A percentile compares a stretch with the other conserved stretches of the same genome.
Conservation (phyloP, 352 stramenopile genomes). For the Globisporangium cederbergense region DNA sequence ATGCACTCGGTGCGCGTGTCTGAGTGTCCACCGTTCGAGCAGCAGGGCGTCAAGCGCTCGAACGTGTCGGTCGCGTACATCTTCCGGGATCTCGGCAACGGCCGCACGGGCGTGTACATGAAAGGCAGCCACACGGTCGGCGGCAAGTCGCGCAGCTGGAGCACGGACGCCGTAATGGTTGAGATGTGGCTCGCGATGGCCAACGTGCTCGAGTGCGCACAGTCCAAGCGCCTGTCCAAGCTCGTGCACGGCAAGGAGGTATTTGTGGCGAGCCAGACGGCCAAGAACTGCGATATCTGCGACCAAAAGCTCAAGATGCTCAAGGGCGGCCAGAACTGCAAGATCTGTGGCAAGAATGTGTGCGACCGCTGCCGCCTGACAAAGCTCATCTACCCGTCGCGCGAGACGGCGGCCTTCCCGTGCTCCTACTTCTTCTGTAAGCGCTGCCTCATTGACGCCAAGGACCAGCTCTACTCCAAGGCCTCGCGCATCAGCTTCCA, state of each 20-base stretch:
- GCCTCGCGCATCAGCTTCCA: conserved; percentile 34
- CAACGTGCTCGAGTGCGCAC: conserved; percentile 48
- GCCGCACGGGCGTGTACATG: conserved; percentile 62
- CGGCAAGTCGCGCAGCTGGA: conserved; percentile 59
- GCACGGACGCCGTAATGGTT: conserved; percentile 43
- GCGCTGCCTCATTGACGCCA: conserved; percentile 41
- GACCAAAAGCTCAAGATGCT: conserved; percentile 51
- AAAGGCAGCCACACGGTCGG: conserved; percentile 47
- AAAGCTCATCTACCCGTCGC: conserved; percentile 53
- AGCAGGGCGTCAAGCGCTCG: conserved; percentile 50
- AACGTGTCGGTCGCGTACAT: conserved; percentile 58
- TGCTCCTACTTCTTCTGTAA: conserved; percentile 62
- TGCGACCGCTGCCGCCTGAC: conserved; percentile 59
- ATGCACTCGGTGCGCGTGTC: conserved; percentile 52
- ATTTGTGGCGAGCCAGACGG: conserved; percentile 43
- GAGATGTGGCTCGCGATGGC: conserved; percentile 63
- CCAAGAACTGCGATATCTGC: conserved; percentile 59
- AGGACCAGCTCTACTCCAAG: conserved; percentile 40
- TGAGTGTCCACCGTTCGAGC: conserved; percentile 56
- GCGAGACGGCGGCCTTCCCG: conserved; percentile 44
- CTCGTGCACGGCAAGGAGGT: conserved; percentile 49
- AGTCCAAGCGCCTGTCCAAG: conserved; percentile 55
- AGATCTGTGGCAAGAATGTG: conserved; percentile 68
- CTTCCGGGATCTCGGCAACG: conserved; percentile 48
- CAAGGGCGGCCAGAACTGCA: conserved; percentile 54